Conservation (phyloP, 805 yeast species). For the Zygosaccharomyces bisporus region DNA sequence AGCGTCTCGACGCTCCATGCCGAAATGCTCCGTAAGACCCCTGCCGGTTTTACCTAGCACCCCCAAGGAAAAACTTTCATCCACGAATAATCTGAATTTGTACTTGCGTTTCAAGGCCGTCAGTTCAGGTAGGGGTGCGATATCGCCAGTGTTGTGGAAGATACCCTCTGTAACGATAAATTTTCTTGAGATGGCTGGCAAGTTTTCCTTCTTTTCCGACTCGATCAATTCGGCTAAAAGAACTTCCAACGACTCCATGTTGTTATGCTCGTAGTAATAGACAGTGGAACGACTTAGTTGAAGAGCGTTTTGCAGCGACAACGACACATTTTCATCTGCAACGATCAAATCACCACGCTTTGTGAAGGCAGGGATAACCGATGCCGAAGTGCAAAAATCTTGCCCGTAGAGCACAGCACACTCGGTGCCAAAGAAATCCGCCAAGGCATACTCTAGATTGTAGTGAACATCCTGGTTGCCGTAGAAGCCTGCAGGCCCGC, state of each 20-base stretch:
- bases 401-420: conserved; percentile 86
- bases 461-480: conserved; percentile 93
- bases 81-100: conserved; percentile 83
- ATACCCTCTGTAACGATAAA: conserved; percentile 90
- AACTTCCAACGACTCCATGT: conserved; percentile 73
- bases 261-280: conserved; percentile 74
- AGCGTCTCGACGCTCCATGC: conserved; percentile 57
- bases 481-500: conserved; percentile 97
- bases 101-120: conserved; percentile 72
- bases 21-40: conserved; percentile 75
- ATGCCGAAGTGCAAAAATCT: conserved; percentile 80
- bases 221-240: conserved; percentile 60
- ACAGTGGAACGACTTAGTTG: conserved; percentile 82
- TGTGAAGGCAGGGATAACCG: conserved; percentile 88
- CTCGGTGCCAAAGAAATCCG: conserved; percentile 73
- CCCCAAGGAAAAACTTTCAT: conserved; percentile 85
- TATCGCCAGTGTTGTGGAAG: conserved; percentile 76
- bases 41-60: conserved; percentile 80
- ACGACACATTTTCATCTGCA: conserved; percentile 73
- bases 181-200: conserved; percentile 72
- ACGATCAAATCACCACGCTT: conserved; percentile 92
- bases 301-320: conserved; percentile 84
- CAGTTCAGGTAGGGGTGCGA: conserved; percentile 63
- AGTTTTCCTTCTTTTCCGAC: conserved; percentile 53
- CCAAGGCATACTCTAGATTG: conserved; percentile 68